Evolutionary conservation across 371 early-diverging fungal genomes (phyloP), one percentile per base, ranked within the genome.

Genomic region (Mucor ambiguus): DNA sequence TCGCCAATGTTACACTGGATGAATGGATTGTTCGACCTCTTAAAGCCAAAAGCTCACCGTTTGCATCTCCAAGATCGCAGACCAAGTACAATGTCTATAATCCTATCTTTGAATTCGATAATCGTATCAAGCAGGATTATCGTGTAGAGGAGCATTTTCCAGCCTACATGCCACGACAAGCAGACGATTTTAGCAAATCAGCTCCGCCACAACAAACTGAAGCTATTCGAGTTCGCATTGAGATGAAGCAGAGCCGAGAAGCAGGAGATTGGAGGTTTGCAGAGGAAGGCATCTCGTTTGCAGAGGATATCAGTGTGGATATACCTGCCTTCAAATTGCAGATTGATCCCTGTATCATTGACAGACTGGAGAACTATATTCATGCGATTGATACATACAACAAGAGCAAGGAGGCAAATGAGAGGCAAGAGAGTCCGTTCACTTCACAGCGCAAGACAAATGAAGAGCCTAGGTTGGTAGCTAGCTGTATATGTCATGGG

Each of bases 311-410:
- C 1, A 69, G 70, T 11, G 73, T 86, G 2, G 85, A 85, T 18
- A 70, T 87, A 11, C 77, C 82, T 55, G 79, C 89, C 4, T 68
- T 86, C 20, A 81, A 79, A 32, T 28, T 87, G 12, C 75, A 79
- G 33, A 10, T 89, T 16, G 86, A 89, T 69, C 67, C 85, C 0
- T 71, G 75, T 56, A 80, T 82, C 11, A 61, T 77, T 4, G 77
- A 84, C 63, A 59, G 89, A 38, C 64, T 87, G 30, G 86, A 86
- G 35, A 76, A 67, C 38, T 83, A 78, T 55, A 64, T 85, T 18
- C 26, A 76, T 57, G 78, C 75, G 20, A 26, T 84, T 1, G 64
- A 76, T 38, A 28, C 68, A n/a, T 28, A 56, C 29, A 35, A 37
- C 30, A 38, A 38, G 38, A 59, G 64, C 66, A 33, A 67, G 58